These are phyloP conservation scores for Suillus decipiens DNA, from an alignment of 768 basidiomycete species.

Conservation along the genomic window DNA sequence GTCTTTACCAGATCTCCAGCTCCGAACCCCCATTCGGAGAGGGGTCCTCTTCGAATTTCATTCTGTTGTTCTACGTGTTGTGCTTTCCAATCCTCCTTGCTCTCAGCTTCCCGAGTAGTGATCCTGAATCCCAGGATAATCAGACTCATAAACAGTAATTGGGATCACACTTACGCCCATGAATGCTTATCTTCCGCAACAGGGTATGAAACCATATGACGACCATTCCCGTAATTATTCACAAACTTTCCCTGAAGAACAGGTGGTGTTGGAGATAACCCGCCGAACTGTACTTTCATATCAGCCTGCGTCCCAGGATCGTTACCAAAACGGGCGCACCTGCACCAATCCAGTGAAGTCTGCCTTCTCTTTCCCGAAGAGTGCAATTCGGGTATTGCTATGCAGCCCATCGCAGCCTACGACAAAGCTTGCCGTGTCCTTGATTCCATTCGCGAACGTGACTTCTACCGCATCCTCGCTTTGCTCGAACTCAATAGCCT, in stretches of 20 bases:
- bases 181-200: slow-evolving; percentile 31
- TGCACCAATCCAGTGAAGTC: slow-evolving; percentile 42
- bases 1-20: slow-evolving; percentile 22
- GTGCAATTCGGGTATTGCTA: slow-evolving; percentile 36
- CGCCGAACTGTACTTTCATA: slow-evolving; percentile 33
- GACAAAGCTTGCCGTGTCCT: slow-evolving; percentile 39
- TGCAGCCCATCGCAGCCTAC: slow-evolving; percentile 49
- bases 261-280: slow-evolving; percentile 31
- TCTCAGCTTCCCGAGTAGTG: slow-evolving; percentile 33
- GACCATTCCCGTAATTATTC: slow-evolving; percentile 39
- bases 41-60: slow-evolving; percentile 18
- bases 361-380: slow-evolving; percentile 40
- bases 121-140: background rate
- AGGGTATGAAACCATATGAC: slow-evolving; percentile 40
- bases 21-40: slow-evolving; percentile 20
- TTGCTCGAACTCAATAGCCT: slow-evolving; percentile 35
- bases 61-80: slow-evolving; percentile 31
- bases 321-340: slow-evolving; percentile 22
- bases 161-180: slow-evolving; percentile 37
- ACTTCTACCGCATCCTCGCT: slow-evolving; percentile 31
- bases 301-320: background rate
- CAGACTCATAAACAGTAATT: background rate
- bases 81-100: slow-evolving; percentile 44
- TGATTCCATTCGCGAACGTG: slow-evolving; percentile 36
- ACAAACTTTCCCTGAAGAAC: slow-evolving; percentile 17